Evolutionary conservation across 306 rosid species (phyloP), one percentile per base, ranked within the genome.

Genomic region (Malus fusca): DNA sequence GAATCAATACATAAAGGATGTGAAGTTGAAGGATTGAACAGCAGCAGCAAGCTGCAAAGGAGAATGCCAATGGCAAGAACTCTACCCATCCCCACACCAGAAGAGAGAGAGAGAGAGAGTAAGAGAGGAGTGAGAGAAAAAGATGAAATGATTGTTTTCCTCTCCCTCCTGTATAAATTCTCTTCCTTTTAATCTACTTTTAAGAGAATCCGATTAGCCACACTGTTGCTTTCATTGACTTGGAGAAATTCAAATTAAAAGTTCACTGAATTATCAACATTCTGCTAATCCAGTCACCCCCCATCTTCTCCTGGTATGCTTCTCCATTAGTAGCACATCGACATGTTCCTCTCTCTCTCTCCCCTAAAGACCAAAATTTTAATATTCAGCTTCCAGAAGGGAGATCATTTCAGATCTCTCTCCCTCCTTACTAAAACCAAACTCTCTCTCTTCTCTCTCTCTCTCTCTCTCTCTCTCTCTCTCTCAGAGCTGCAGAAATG

Each of bases 1-100:
- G 97, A 96, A 87, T 96, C 91, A 75, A 80, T 77, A 72, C 99
- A 96, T 31, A 92, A 80, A 69, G 99, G 99, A 77, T 82, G 91
- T 58, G 99, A 89, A 78, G 69, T 33, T 56, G 93, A 79, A 74
- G 83, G 75, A 75, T 77, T 83, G 81, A 89, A 83, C 68, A 89
- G 83, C 84, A 92, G 81, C 66, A 90, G 73, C 52, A 84, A 69
- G 81, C 79, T 77, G 79, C 82, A 90, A 66, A 85, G 78, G 51
- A 87, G 83, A 75, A 89, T 68, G 75, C 79, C 73, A 62, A 60
- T 69, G 69, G 80, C 85, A 76, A 77, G 72, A 80, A 77, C 79
- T 65, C 83, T 75, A 75, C 83, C 87, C 99, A 96, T 96, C 64
- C 72, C 43, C 78, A 26, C 60, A 58, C 83, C 73, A 79, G 76